Percentiles rank a stretch among this genome's conserved stretches.
These are phyloP conservation scores for Tylopilus sp. DNA, from an alignment of 1,284 basidiomycete genomes.

Conservation along the genomic window DNA sequence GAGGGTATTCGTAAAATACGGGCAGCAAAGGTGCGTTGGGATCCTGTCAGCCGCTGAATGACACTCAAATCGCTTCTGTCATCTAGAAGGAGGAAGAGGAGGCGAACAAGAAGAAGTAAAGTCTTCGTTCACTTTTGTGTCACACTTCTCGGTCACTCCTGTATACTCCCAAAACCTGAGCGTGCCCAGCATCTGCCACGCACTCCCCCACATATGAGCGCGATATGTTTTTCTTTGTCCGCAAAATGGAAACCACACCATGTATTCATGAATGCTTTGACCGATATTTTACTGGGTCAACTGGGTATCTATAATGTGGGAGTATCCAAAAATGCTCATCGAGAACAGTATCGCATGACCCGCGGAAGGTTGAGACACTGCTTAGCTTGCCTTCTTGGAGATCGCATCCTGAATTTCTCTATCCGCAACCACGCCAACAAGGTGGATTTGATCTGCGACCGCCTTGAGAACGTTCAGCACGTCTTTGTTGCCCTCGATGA, in stretches of 20 bases:
- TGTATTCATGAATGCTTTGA: background rate
- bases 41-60: conserved; percentile 2
- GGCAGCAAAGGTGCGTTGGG: conserved; percentile 67
- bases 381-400: conserved; percentile 38
- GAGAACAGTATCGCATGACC: background rate
- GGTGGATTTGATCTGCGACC: conserved; percentile 80
- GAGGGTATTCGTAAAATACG: conserved; percentile 85
- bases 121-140: background rate
- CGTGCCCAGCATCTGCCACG: conserved; percentile 33
- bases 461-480: conserved; percentile 74
- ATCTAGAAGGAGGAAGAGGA: conserved; percentile 88
- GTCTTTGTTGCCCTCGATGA: conserved; percentile 78
- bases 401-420: conserved; percentile 61
- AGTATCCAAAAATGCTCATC: background rate
- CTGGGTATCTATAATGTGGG: conserved; percentile 21
- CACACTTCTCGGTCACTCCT: conserved; percentile 10
- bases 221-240: background rate
- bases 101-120: conserved; percentile 87
- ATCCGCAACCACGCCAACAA: conserved; percentile 73
- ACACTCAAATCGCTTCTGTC: conserved; percentile 3
- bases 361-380: background rate
- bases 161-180: conserved; percentile 42
- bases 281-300: background rate
- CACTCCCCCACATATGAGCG: conserved; percentile 33
- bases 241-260: background rate